Base-by-base conservation (phyloP, 495 filamentous ascomycete species). In the Penicillium macrosclerotiorum region DNA sequence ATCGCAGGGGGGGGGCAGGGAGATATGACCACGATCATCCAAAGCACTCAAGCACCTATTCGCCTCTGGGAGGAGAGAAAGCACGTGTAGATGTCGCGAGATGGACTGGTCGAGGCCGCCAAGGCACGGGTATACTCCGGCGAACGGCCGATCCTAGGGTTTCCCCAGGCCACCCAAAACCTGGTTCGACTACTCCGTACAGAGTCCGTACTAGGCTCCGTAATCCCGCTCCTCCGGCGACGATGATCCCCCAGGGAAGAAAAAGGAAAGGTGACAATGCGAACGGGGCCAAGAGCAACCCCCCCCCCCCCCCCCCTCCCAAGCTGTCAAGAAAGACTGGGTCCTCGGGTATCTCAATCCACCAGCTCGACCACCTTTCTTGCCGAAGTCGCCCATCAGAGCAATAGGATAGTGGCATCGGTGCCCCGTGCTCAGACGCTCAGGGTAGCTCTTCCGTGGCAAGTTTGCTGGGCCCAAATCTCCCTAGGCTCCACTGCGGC, bases 361-460 rank as follows among this genome's bases (percentile, higher is more conserved):
- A 11, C 8, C 35, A 35, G 26, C 20, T 13, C 43, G 17, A 17
- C 19, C 12, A n/a, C 24, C 9, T 31, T 37, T 24, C 36, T 41
- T 36, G 45, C 37, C 45, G 38, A 42, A 35, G 37, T 13, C n/a
- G 25, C 26, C 9, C n/a, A 11, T 20, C 17, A 17, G 20, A 22
- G 19, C 36, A 19, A 38, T 38, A 19, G 36, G 36, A 38, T 25
- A 38, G 36, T 23, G 19, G 20, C 34, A 5, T 23, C 9, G 3
- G 20, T 49, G 51, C 51, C 46, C 51, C 51, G 51, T 54, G 51
- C 51, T 45, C 42, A 45, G 31, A n/a, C n/a, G n/a, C n/a, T n/a
- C n/a, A n/a, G n/a, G 24, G 11, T 24, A 12, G 25, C 12, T 38
- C 20, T 13, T 38, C 36, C 35, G 35, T 37, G 36, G n/a, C n/a